Base-by-base conservation (phyloP, 495 filamentous ascomycete species). In the Penicillium verhagenii region DNA sequence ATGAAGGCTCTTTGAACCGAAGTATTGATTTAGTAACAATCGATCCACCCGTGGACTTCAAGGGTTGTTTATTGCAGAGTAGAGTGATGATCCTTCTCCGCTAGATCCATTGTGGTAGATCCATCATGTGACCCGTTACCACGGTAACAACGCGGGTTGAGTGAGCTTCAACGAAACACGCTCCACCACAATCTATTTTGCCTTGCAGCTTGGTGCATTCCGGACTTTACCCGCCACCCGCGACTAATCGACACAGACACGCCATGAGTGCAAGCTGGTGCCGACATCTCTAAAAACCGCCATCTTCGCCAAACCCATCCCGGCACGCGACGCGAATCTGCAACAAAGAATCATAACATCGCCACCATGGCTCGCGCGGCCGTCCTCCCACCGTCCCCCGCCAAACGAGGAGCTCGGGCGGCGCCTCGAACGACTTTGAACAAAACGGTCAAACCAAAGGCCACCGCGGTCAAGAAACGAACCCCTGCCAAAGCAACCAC, bases 341-440 rank as follows among this genome's bases (percentile, higher is more conserved):
- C 16, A 50, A 33, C 21, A 29, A 51, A 33, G 24, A 42, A 25
- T 14, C 55, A 38, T 38, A 33, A 37, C 48, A 39, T 19, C 46
- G 40, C 52, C 56, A 59, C 18, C 23, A 77, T 77, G 74, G 74
- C 74, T 45, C 71, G 74, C 50, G 71, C 72, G 29, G 74, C 74
- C 28, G 64, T 75, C 37, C 71, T 77, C 24, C 72, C 70, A 4
- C 57, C 58, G 9, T 69, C 68, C 21, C 69, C 72, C 19, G 67
- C 56, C 18, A 73, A 74, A 54, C 65, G 71, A 50, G 58, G 59
- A 10, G 65, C 68, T 38, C 72, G 72, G 26, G 60, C 67, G n/a
- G 61, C 58, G 29, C 57, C 64, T 24, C 60, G 63, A 42, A 59
- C 63, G 20, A 57, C 63, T 4, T 61, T 50, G 25, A 68, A 60